Percentiles rank a stretch among this genome's conserved stretches.
Evolutionary conservation across 352 stramenopile species (phyloP).

Genomic region (Globisporangium echinulatum): DNA sequence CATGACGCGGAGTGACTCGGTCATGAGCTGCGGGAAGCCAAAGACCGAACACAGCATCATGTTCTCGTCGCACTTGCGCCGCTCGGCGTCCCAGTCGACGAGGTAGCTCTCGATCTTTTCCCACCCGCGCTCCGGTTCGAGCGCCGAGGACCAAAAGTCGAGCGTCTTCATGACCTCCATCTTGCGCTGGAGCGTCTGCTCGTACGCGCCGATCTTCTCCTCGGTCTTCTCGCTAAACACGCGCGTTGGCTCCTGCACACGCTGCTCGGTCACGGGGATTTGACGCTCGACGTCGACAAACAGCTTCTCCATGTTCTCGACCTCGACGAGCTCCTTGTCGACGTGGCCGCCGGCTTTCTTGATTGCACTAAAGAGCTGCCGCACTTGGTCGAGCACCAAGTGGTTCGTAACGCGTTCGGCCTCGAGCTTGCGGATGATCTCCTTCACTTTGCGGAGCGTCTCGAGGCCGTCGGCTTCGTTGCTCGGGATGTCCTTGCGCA

Average conservation of each 20-base stretch:
- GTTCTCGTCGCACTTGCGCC: constrained; percentile 89
- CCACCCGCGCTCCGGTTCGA: constrained; percentile 72
- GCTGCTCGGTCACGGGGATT: constrained; percentile 68
- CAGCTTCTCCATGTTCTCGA: constrained; percentile 82
- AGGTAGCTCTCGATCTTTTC: constrained; percentile 84
- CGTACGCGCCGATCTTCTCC: constrained; percentile 91
- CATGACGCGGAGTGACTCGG: constrained; percentile 85
- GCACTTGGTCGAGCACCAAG: constrained; percentile 71
- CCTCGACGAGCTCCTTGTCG: constrained; percentile 76
- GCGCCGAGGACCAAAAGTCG: constrained; percentile 78
- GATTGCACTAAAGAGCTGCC: constrained; percentile 69
- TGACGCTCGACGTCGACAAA: constrained; percentile 78
- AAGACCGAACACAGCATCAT: constrained; percentile 91
- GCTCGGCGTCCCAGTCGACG: constrained; percentile 84
- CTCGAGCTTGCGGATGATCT: constrained; percentile 80
- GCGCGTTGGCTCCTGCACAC: constrained; percentile 69
- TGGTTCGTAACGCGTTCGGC: constrained; percentile 59
- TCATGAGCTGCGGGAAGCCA: constrained; percentile 92
- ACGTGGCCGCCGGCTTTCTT: constrained; percentile 76
- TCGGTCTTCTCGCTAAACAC: constrained; percentile 90
- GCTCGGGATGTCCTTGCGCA: constrained; percentile 77
- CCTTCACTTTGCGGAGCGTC: constrained; percentile 75
- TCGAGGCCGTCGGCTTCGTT: constrained; percentile 77
- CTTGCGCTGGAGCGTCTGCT: constrained; percentile 84
- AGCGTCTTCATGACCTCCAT: constrained; percentile 73